Evolutionary conservation across 139 green algal genomes (phyloP), one percentile per base, ranked within the genome.

Genomic region (Protoeuglena noctilucae): DNA sequence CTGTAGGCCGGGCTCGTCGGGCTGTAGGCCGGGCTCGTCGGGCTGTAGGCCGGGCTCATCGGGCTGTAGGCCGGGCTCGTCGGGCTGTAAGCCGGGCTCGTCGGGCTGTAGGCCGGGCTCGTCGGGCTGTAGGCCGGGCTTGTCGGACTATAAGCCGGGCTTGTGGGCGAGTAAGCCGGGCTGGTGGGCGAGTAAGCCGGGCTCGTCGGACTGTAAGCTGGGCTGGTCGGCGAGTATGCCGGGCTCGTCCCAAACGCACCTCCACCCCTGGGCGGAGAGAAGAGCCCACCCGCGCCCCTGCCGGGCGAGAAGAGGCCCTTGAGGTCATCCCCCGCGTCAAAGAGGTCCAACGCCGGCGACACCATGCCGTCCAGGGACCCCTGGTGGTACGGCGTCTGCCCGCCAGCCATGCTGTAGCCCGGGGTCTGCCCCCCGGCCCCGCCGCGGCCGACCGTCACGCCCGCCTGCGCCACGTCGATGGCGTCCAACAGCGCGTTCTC

Each of bases 401-500:
- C 39, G 31, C 30, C 50, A 25, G 21, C 56, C 61, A 45, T 31
- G 31, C 17, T 26, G n/a, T n/a, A n/a, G 23, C 25, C 45, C 54
- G 58, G 27, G 17, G 27, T 68, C 54, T 45, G 45, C 25, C 31
- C 54, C 6, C 56, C 34, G 28, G 49, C 27, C 25, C 2, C 22
- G 14, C 7, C 28, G 23, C 41, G 19, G 17, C 31, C 45, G n/a
- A 30, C 4, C 25, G 43, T 28, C 24, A 54, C 40, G 28, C 57
- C 50, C 19, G 50, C 52, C 4, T 59, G 60, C 57, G 83, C 60
- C 27, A 94, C 54, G 51, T 96, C 90, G 30, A 91, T 77, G 0
- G 92, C 89, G 34, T 93, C 73, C 50, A 75, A 59, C 55, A 97
- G 74, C 63, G 75, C 73, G 0, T 71, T 64, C 49, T 97, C 84